Base-by-base conservation (phyloP, 2,329 filamentous ascomycete genomes). In the Hypoxylon sp. region DNA sequence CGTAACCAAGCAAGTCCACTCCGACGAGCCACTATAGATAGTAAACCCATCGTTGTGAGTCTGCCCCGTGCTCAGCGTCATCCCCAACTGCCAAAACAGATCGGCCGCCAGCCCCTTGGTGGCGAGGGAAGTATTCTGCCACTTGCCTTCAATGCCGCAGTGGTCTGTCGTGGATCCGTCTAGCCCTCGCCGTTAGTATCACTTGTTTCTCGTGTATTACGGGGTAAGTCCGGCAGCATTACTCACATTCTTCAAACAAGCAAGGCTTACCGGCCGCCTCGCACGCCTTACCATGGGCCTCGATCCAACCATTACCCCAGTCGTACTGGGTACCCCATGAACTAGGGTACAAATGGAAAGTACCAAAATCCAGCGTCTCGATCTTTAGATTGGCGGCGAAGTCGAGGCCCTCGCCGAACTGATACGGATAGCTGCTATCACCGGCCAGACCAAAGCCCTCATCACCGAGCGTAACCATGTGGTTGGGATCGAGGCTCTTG, bases 391-490 rank as follows among this genome's bases (percentile, higher is more conserved):
- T 74, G 5, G 85, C 73, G 21, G 80, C 82, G 71, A 86, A 89
- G 75, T 88, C 84, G 15, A 83, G 72, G 13, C 87, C 87, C 71
- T 88, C 86, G 58, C 74, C 75, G 57, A 79, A 83, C n/a, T 77
- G 75, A 76, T 87, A 88, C 1, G 85, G 85, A 64, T 87, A 88
- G 55, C 80, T 81, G 11, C 81, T 82, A 56, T 87, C 86, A 2
- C 84, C 84, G 2, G 80, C 79, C 19, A 83, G 77, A 2, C 81
- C 82, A 68, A 85, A 82, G 6, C 82, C 82, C 65, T 83, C 89
- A 73, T 91, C 89, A 24, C 90, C 89, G 2, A 90, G 82, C 0
- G 86, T 85, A 29, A 91, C 88, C 84, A 91, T 85, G 77, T 91
- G 90, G 60, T 85, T 79, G 0, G 83, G 71, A 74, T 92, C 90